Evolutionary conservation across 208 protist genomes (phyloP).

Genomic region (Tritrichomonas foetus): DNA sequence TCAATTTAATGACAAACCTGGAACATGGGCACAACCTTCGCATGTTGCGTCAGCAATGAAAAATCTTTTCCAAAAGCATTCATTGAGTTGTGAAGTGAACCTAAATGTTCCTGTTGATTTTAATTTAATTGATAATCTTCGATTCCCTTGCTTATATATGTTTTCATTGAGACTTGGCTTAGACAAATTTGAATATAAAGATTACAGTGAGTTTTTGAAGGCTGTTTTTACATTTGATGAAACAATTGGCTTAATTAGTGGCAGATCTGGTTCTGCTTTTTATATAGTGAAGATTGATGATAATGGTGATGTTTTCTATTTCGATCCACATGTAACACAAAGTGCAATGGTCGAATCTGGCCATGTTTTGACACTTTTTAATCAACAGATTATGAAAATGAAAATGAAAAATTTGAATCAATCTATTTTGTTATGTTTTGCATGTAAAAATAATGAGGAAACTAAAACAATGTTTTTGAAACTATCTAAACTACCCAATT

Average conservation of each 20-base stretch:
- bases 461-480: too few species aligned
- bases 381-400: not conserved
- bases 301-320: not conserved
- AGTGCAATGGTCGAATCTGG: not conserved
- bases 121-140: not conserved
- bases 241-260: not conserved
- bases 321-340: conserved; percentile 6
- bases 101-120: not conserved
- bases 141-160: not conserved
- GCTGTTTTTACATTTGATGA: not conserved
- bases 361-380: not conserved
- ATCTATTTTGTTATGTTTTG: not conserved
- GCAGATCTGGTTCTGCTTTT: not conserved
- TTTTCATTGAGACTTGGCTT: not conserved
- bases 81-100: not conserved
- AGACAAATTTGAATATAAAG: not conserved
- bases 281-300: not conserved
- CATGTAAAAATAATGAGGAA: too few species aligned
- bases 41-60: not conserved
- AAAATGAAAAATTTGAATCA: not conserved
- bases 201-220: not conserved
- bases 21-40: not conserved
- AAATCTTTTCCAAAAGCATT: not conserved
- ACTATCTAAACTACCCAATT: too few species aligned
- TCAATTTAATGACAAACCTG: not conserved